Evolutionary conservation across 768 basidiomycete species (phyloP).

Genomic region (Arthromyces matolae): DNA sequence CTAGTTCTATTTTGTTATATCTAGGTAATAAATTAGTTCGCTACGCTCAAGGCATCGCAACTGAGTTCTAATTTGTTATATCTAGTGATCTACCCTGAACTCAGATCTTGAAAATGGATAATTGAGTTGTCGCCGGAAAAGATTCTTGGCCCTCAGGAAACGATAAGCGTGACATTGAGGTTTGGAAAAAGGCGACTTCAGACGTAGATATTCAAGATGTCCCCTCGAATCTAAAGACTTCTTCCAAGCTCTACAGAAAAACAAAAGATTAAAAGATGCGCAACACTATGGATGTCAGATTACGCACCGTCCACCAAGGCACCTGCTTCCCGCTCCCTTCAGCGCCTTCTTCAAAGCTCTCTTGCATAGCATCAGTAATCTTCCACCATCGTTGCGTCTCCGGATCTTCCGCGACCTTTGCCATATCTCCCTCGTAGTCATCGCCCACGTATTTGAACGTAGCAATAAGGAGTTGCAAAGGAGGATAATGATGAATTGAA

Average conservation of each 20-base stretch:
- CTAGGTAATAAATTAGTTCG: too few relatives aligned
- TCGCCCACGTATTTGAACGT: slow-evolving; percentile 70
- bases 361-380: slow-evolving; percentile 75
- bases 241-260: slow-evolving; percentile 44
- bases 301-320: slow-evolving; percentile 67
- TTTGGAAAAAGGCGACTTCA: not conserved
- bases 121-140: not conserved
- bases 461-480: slow-evolving; percentile 67
- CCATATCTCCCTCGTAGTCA: slow-evolving; percentile 68
- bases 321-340: slow-evolving; percentile 62
- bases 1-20: too few relatives aligned
- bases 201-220: slow-evolving; percentile 6
- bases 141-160: too few relatives aligned
- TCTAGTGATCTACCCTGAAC: too few relatives aligned
- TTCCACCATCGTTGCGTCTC: slow-evolving; percentile 79
- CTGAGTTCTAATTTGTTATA: too few relatives aligned
- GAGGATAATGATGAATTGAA: slow-evolving; percentile 67
- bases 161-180: not conserved
- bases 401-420: slow-evolving; percentile 53
- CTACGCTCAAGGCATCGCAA: too few relatives aligned
- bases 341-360: slow-evolving; percentile 68
- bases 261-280: not conserved
- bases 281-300: not conserved
- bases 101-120: too few relatives aligned
- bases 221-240: slow-evolving; percentile 71